These are phyloP conservation scores for Amesomyces nigricolor DNA, from an alignment of 2,329 filamentous ascomycete genomes.

Conservation along the genomic window DNA sequence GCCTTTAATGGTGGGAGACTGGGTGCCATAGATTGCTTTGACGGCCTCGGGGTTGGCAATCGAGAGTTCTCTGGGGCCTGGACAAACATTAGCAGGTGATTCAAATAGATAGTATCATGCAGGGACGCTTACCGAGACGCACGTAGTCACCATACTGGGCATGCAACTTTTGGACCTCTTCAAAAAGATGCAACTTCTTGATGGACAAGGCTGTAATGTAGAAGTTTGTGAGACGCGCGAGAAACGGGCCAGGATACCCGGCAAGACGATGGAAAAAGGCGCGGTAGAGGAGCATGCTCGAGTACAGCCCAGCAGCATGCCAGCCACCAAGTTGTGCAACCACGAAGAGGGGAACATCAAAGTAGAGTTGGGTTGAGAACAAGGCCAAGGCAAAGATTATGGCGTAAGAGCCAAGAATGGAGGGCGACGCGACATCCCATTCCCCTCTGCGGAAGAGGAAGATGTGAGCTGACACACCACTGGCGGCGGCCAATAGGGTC, in stretches of 20 bases:
- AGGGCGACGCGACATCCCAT: constrained; percentile 19
- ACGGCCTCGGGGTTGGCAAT: constrained; percentile 30
- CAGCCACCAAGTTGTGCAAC: not conserved
- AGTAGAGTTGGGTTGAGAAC: not conserved
- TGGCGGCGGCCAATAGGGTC: constrained; percentile 5
- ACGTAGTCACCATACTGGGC: constrained; percentile 22
- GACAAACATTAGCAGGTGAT: not conserved
- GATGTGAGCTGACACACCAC: constrained; percentile 13
- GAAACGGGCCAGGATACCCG: constrained; percentile 16
- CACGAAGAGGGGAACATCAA: not conserved
- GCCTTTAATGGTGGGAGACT: constrained; percentile 30
- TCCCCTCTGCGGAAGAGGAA: constrained; percentile 16
- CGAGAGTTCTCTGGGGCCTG: constrained; percentile 30
- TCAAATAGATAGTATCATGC: too few species aligned
- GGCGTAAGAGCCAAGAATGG: constrained; percentile 15
- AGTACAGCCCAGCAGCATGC: constrained; percentile 18
- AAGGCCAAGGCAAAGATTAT: not conserved
- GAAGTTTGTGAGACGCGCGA: constrained; percentile 20
- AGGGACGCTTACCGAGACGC: constrained; percentile 18
- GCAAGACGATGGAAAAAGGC: constrained; percentile 21
- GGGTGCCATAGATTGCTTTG: constrained; percentile 27
- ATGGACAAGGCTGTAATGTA: constrained; percentile 19
- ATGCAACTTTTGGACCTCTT: constrained; percentile 23
- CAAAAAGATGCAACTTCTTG: constrained; percentile 25
- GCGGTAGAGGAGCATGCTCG: constrained; percentile 24